Evolutionary conservation across 2,329 filamentous ascomycete species (phyloP), one percentile per base, ranked within the genome.

Genomic region (Alternaria atra): DNA sequence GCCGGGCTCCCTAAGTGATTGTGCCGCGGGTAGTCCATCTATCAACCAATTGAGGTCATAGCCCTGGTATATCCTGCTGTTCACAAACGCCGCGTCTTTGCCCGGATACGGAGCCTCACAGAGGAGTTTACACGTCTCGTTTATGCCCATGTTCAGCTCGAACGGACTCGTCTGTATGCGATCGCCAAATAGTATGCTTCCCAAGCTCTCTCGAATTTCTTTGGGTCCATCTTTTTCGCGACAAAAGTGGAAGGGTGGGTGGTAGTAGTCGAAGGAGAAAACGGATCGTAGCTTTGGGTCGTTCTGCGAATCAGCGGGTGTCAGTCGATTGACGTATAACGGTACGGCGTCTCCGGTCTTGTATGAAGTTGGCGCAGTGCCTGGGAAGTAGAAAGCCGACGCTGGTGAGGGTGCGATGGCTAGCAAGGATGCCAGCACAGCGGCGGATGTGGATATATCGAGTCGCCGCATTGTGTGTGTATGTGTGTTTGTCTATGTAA

Each of bases 121-220:
- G 3, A 97, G 84, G 15, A 86, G 80, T 78, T 94, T 95, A 83
- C 95, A 99, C 0, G 89, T 90, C 79, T 97, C 91, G 77, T 99
- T 95, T 64, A 88, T 83, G 56, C 82, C 88, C 94, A 99, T 97
- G 68, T 88, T 87, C 62, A 98, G 84, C 75, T 97, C 89, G 75
- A 97, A 97, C 0, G 94, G 92, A 35, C 94, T 98, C n/a, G 93
- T 97, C 82, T 93, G 93, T 82, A 99, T 99, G 58, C 95, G 89
- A 81, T 99, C 95, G 69, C 95, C 95, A 72, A 99, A 99, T 52
- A 99, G 81, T 76, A 99, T 99, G 84, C 94, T 97, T 25, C 95
- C 95, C 65, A 99, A 80, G 66, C 92, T 95, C 81, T 97, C 95
- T 40, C 92, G 90, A 23, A 97, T 88, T 82, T 91, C 87, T 77